These are phyloP conservation scores for Neurospora pannonica DNA, from an alignment of 495 filamentous ascomycete genomes.

Conservation along the genomic window DNA sequence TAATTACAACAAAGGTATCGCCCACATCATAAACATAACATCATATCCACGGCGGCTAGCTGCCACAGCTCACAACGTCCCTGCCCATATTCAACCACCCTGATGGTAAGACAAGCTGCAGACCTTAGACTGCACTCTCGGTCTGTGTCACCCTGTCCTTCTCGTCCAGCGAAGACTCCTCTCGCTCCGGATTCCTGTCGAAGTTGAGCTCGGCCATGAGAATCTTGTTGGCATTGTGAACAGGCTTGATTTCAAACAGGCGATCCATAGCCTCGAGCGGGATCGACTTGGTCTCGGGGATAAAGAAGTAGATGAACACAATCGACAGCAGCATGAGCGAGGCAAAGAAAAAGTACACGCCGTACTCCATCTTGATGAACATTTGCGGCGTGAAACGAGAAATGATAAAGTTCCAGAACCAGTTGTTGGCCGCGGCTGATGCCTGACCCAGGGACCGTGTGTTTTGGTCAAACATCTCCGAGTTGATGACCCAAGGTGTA, in stretches of 20 bases:
- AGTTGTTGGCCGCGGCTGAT: constrained; percentile 59
- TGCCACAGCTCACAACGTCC: not conserved
- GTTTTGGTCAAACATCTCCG: constrained; percentile 54
- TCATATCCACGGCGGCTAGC: not conserved
- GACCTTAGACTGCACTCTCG: not conserved
- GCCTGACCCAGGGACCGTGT: constrained; percentile 59
- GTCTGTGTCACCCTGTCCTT: constrained; percentile 10
- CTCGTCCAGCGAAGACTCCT: constrained; percentile 11
- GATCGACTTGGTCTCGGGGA: constrained; percentile 44
- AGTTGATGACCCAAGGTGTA: constrained; percentile 58
- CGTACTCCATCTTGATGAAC: constrained; percentile 61
- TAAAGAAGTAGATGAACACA: constrained; percentile 48
- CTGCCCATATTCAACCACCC: not conserved
- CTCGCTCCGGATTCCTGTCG: constrained; percentile 33
- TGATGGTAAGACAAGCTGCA: not conserved
- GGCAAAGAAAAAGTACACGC: constrained; percentile 74
- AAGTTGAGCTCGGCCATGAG: constrained; percentile 39
- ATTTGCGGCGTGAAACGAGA: constrained; percentile 67
- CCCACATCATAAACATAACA: not conserved
- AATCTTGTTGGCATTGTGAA: constrained; percentile 42
- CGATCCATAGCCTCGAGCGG: constrained; percentile 47
- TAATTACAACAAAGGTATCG: not conserved
- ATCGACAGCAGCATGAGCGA: constrained; percentile 58
- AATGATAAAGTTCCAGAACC: constrained; percentile 71
- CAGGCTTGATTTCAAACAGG: constrained; percentile 48